Conservation (phyloP, 2,329 filamentous ascomycete genomes). For the Aureobasidium sp. region DNA sequence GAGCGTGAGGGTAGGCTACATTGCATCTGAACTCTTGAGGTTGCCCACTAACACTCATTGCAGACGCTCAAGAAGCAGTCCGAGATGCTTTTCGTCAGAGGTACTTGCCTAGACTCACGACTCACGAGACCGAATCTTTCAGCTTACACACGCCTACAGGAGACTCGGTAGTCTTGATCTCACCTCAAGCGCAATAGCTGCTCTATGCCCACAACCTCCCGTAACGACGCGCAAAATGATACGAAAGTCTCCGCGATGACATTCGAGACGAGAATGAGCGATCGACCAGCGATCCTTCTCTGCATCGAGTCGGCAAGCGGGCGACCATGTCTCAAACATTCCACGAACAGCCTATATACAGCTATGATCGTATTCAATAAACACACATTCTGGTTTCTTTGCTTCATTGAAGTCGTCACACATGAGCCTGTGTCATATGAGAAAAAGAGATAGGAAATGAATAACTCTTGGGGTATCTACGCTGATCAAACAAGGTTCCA, state of each 20-base stretch:
- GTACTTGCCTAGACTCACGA: conserved; percentile 42
- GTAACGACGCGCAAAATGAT: background rate
- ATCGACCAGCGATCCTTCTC: background rate
- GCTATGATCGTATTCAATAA: conserved; percentile 3
- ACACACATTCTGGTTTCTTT: conserved; percentile 13
- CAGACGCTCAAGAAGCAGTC: conserved; percentile 94
- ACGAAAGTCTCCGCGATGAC: background rate
- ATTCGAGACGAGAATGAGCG: background rate
- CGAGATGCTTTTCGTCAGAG: conserved; percentile 97
- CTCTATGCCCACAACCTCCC: background rate
- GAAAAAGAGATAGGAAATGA: background rate
- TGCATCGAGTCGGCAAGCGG: background rate
- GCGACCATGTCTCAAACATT: background rate
- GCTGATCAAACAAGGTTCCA: conserved; percentile 45
- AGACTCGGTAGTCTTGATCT: conserved; percentile 46
- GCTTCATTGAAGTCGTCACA: background rate
- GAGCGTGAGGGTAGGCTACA: conserved; percentile 48
- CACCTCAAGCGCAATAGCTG: conserved; percentile 29
- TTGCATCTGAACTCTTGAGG: background rate
- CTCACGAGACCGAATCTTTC: background rate
- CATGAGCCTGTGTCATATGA: background rate
- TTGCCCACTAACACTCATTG: conserved; percentile 8
- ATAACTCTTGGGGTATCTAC: background rate
- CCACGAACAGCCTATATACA: conserved; percentile 1
- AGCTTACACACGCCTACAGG: conserved; percentile 26